Evolutionary conservation across 441 rosid genomes (phyloP).

Genomic region (Francoa sonchifolia): DNA sequence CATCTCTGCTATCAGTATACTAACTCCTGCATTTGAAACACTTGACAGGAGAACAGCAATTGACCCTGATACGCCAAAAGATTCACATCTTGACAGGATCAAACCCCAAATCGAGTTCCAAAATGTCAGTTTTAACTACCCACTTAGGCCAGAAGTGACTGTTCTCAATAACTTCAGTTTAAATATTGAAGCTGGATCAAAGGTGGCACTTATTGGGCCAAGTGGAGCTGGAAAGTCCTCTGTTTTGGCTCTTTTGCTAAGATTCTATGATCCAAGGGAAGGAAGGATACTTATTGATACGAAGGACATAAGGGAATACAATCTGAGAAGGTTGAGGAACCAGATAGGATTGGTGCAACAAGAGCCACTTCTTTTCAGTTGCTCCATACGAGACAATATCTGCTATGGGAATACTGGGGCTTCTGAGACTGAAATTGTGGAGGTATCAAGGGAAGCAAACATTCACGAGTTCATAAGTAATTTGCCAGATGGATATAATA

Average conservation of each 20-base stretch:
- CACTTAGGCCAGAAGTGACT: slow-evolving; percentile 39
- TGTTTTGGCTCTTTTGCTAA: slow-evolving; percentile 38
- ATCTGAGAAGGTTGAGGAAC: slow-evolving; percentile 11
- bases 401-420: slow-evolving; percentile 32
- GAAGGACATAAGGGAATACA: slow-evolving; percentile 7
- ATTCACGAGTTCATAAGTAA: slow-evolving; percentile 43
- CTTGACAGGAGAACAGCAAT: slow-evolving; percentile 44
- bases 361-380: slow-evolving; percentile 24
- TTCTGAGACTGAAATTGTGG: slow-evolving; percentile 37
- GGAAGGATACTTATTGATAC: slow-evolving; percentile 15
- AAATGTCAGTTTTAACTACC: slow-evolving; percentile 41
- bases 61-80: slow-evolving; percentile 27
- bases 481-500: slow-evolving; percentile 42
- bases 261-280: slow-evolving; percentile 32
- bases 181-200: slow-evolving; percentile 35
- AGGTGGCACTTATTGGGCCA: slow-evolving; percentile 51
- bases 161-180: slow-evolving; percentile 42
- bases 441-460: slow-evolving; percentile 38
- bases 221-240: slow-evolving; percentile 71
- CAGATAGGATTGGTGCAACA: slow-evolving; percentile 21
- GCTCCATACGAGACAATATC: slow-evolving; percentile 26
- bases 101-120: slow-evolving; percentile 32
- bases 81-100: slow-evolving; percentile 15
- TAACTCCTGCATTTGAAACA: slow-evolving; percentile 45
- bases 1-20: slow-evolving; percentile 36